Base-by-base conservation (phyloP, 139 green algal species). In the Chlorella sp. region DNA sequence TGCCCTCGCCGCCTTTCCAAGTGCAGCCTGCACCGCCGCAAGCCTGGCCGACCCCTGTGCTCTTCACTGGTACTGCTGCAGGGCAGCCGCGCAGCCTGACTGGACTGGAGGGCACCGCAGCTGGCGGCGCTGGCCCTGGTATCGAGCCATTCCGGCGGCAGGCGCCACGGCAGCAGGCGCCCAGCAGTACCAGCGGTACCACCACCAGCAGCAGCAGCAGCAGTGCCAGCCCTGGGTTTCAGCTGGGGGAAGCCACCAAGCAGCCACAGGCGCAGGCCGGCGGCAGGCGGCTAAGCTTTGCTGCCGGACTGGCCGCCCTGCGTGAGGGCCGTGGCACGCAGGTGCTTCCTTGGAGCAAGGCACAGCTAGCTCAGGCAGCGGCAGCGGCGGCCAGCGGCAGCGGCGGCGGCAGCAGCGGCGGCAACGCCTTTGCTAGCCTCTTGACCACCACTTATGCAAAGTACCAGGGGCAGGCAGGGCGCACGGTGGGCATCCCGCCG, bases 71-170 rank as follows among this genome's bases (percentile, higher is more conserved):
- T 57, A 57, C 48, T 53, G 36, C 37, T 81, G 48, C 76, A 85
- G 86, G 86, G 57, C 75, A 85, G 57, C 77, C 36, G 61, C 77
- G 75, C 16, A 18, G 30, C 18, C 71, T 93, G 57, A 89, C 80
- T 0, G 86, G 95, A 73, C 26, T 90, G 88, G 48, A 95, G 88
- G 85, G 26, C 15, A 93, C 81, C 28, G 93, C 92, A 28, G 60
- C 71, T 22, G 86, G 88, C 39, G 96, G 96, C 7, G 91, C 93
- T 84, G 96, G 96, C 34, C 92, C 89, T 18, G 96, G 94, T 71
- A 97, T 98, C 39, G 94, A 97, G 37, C 71, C 89, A 1, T 97
- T 98, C 91, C 78, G 48, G 73, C 90, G 79, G 4, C 86, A 81
- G 61, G 32, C 85, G 39, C 82, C 88, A 37, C 76, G 37, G 76